Evolutionary conservation across 768 basidiomycete species (phyloP), one percentile per base, ranked within the genome.

Genomic region (Termitomyces sp.): DNA sequence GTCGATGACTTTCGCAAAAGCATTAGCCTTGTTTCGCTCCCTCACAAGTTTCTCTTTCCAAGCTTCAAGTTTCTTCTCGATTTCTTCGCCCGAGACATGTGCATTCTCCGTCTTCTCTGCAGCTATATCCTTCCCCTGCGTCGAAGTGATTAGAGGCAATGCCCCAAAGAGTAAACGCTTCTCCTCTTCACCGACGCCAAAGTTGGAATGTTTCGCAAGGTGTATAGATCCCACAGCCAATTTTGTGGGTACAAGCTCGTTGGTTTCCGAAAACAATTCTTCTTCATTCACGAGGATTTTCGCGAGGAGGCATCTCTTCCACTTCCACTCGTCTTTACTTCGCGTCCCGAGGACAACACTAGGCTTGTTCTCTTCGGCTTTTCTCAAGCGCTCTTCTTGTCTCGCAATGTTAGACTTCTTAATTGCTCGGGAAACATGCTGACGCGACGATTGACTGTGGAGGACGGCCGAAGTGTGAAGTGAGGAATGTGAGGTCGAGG

Each of bases 291-390:
- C 75, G 64, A 91, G 72, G 56, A 83, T 70, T 62, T 79, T 78
- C 44, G 84, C 83, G 47, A 95, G 83, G 70, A 85, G 80, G 68
- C 84, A 84, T 26, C 76, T 73, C 41, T 69, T 64, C 91, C 93
- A 95, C 66, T 84, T 84, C 55, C 74, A 66, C 55, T 87, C 84
- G 54, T 89, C 81, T 59, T 81, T 80, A 6, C 81, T 75, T 42
- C 83, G 77, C 16, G 83, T 84, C 13, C 94, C 94, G 6, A 94
- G 81, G 16, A 95, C 80, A 57, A 89, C 83, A 63, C 90, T 86
- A 16, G 88, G 77, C 47, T 72, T 75, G 54, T 68, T 77, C 31
- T 65, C 75, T 42, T 70, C 72, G 22, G 71, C 76, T 50, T 65
- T 66, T 60, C 59, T 65, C 54, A 73, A 75, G 62, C 78, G 76